Percentiles rank a stretch among this genome's conserved stretches.
Conservation (phyloP, 2,329 filamentous ascomycete genomes). For the Paracoccidioides lutzii region DNA sequence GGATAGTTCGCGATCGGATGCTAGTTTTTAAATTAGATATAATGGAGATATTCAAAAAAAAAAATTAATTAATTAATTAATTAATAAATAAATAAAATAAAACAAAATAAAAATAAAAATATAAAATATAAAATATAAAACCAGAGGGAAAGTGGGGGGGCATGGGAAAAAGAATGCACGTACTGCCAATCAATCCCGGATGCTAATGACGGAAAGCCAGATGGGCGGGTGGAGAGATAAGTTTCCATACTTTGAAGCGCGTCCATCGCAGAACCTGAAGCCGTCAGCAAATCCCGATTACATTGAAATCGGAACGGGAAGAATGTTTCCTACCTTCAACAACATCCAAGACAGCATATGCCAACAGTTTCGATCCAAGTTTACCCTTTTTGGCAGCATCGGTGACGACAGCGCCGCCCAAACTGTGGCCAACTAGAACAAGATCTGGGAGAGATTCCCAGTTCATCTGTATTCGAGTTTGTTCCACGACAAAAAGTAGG, state of each 20-base stretch:
- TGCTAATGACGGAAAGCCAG: conserved; percentile 61
- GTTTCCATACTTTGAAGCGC: conserved; percentile 88
- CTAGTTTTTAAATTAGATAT: conserved; percentile 15
- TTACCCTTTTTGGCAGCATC: conserved; percentile 58
- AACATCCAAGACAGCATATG: conserved; percentile 83
- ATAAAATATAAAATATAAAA: too few relatives aligned
- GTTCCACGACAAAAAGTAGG: conserved; percentile 53
- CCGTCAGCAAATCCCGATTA: neutral
- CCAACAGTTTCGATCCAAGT: conserved; percentile 58
- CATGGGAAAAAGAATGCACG: conserved; percentile 11
- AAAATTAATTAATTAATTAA: too few relatives aligned
- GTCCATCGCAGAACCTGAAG: conserved; percentile 70
- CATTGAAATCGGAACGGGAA: neutral
- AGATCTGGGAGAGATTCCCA: conserved; percentile 65
- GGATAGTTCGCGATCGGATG: conserved; percentile 71
- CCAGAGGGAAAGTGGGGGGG: neutral
- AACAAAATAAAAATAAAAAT: too few relatives aligned
- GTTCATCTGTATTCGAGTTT: conserved; percentile 53
- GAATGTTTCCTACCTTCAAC: conserved; percentile 52
- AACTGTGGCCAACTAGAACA: conserved; percentile 78
- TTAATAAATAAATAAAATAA: too few relatives aligned
- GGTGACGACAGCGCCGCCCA: conserved; percentile 84
- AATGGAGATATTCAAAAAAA: too few relatives aligned
- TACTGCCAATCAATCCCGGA: conserved; percentile 85
- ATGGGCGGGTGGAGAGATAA: conserved; percentile 71